These are phyloP conservation scores for Solanum hybrid DNA, from an alignment of 305 asterid species.

Conservation along the genomic window DNA sequence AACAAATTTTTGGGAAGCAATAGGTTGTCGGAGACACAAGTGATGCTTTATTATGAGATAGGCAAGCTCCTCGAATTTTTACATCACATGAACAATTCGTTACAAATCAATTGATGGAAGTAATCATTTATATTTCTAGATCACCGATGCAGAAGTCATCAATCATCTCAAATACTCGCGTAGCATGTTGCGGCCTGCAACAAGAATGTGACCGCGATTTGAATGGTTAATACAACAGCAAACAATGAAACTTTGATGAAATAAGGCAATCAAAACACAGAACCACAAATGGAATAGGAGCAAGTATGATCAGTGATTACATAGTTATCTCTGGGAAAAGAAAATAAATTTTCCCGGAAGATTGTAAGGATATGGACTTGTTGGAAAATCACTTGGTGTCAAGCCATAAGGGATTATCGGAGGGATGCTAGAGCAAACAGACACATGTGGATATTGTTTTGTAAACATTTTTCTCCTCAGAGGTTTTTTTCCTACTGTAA, in stretches of 20 bases:
- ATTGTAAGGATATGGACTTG: background rate
- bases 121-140: conserved; percentile 26
- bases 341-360: background rate
- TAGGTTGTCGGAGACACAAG: background rate
- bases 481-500: background rate
- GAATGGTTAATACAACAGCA: background rate
- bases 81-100: background rate
- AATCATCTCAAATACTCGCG: conserved; percentile 79
- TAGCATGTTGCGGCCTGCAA: conserved; percentile 86
- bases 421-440: background rate
- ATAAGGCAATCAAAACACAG: background rate
- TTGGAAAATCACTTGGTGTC: background rate
- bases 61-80: background rate
- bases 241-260: background rate
- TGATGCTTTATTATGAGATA: background rate
- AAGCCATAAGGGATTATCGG: background rate
- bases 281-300: background rate
- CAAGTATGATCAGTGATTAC: background rate
- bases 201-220: background rate
- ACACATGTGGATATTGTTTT: background rate
- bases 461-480: background rate
- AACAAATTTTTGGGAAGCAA: too few relatives aligned
- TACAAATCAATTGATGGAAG: background rate
- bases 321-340: background rate
- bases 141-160: conserved; percentile 73